Evolutionary conservation across 495 filamentous ascomycete species (phyloP), one percentile per base, ranked within the genome.

Genomic region (Baudoinia panamericana): DNA sequence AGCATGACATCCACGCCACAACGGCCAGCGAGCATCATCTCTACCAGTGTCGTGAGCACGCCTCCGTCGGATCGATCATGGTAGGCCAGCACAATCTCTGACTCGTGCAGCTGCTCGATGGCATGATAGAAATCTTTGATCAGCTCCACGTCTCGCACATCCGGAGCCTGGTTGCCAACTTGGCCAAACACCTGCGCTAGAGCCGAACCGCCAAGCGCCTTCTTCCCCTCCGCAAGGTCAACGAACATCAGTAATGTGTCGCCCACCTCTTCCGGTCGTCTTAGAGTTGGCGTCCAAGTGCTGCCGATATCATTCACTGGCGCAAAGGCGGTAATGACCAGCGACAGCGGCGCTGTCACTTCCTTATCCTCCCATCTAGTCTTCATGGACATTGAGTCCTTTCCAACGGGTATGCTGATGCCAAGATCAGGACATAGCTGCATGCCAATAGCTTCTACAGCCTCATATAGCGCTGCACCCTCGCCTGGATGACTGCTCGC

Each of bases 361-460:
- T 85, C 84, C 66, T 81, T 93, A 39, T 90, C 84, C 51, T 75
- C 80, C 92, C 90, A 97, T 41, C 83, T 81, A 63, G 90, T 87
- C 67, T 94, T 95, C 90, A 97, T 96, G 12, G 84, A 93, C 63
- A 90, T 93, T 4, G 88, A 95, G 58, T 97, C 90, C 63, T 96
- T 95, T 36, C 90, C 90, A 7, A 95, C 90, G 3, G 90, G 92
- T 41, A 96, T 94, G 40, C 80, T 83, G 50, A 96, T 75, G 15
- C 84, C 84, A 25, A 96, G 69, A 52, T 78, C 72, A 16, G 82
- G 82, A 54, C 76, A 81, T 5, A 94, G 63, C n/a, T 88, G 81
- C 66, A 93, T 74, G 32, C 83, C 84, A 48, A 94, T 86, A 5
- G 90, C 87, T 56, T 93, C 75, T 22, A 95, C 90, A 22, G 84